These are phyloP conservation scores for Thymus mandschuricus DNA, from an alignment of 257 asterid species.

Conservation along the genomic window DNA sequence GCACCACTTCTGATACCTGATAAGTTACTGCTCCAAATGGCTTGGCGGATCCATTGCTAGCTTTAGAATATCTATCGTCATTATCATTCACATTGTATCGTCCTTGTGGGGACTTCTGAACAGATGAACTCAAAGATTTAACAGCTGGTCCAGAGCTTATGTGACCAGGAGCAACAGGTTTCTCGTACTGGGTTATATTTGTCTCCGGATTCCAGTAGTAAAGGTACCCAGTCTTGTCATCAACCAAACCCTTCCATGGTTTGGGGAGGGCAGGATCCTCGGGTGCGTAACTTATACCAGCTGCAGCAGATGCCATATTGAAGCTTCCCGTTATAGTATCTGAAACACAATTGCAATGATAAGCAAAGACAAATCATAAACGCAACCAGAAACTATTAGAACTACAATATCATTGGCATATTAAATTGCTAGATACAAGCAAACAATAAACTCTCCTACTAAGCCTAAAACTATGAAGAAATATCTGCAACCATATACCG, in stretches of 20 bases:
- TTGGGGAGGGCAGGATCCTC: slow-evolving; percentile 95
- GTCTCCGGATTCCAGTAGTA: slow-evolving; percentile 99
- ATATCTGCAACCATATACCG: neutral
- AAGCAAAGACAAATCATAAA: neutral
- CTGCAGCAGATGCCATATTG: slow-evolving; percentile 67
- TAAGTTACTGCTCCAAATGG: slow-evolving; percentile 45
- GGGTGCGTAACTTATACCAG: slow-evolving; percentile 80
- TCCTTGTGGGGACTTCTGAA: slow-evolving; percentile 60
- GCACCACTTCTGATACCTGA: slow-evolving; percentile 45
- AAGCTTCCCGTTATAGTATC: slow-evolving; percentile 33
- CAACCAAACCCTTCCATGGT: slow-evolving; percentile 96
- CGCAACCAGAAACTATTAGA: neutral
- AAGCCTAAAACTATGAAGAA: neutral
- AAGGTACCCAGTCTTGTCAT: slow-evolving; percentile 80
- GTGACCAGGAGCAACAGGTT: slow-evolving; percentile 53
- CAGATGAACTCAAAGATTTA: slow-evolving; percentile 64
- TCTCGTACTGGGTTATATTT: slow-evolving; percentile 89
- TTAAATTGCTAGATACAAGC: neutral
- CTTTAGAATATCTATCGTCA: slow-evolving; percentile 46
- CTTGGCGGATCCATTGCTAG: slow-evolving; percentile 50
- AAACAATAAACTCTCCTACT: too few relatives aligned
- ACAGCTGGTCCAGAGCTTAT: slow-evolving; percentile 47
- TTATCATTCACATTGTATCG: slow-evolving; percentile 40
- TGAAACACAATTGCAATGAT: slow-evolving; percentile 25
- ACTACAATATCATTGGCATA: neutral